Evolutionary conservation across 257 asterid genomes (phyloP), one percentile per base, ranked within the genome.

Genomic region (Solanum etuberosum): DNA sequence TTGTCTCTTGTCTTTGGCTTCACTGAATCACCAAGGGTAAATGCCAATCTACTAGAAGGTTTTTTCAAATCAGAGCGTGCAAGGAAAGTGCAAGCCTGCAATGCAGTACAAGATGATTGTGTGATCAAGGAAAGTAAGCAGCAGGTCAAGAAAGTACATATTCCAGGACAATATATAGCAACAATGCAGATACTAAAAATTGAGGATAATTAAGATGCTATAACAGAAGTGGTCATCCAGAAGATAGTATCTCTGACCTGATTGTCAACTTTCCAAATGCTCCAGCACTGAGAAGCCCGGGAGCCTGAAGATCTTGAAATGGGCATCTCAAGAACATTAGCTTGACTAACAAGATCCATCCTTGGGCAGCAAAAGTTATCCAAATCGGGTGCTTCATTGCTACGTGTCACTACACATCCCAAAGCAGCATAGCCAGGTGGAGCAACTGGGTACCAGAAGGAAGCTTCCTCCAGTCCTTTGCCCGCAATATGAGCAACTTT

Each of bases 201-300:
- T 48, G 68, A 48, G 42, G 85, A 80, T 18, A 43, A 18, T 80
- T 80, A 48, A 80, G 42, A 38, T 10, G 43, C 72, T 12, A 46
- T 40, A 29, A 37, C 20, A 80, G 46, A 46, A 37, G 51, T 34
- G 74, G 70, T 11, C 74, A 67, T 71, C 16, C 42, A 23, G 85
- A 67, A 83, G 29, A 70, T 40, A 51, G 78, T 23, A 86, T 83
- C 72, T 89, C 84, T 86, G 67, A 97, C 99, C 98, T 97, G 99
- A 91, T 95, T 97, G 88, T 95, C 99, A 89, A 96, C 97, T 95
- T 96, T 97, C 99, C 99, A 97, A 87, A 97, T 93, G 89, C 99
- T 97, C 99, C 99, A 97, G 92, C 94, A 92, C 83, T 95, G 92
- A 87, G 98, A 93, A 89, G 95, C 91, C 91, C 89, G 96, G 21